Conservation (phyloP, 139 green algal genomes). For the Chlamydomonas sp. region DNA sequence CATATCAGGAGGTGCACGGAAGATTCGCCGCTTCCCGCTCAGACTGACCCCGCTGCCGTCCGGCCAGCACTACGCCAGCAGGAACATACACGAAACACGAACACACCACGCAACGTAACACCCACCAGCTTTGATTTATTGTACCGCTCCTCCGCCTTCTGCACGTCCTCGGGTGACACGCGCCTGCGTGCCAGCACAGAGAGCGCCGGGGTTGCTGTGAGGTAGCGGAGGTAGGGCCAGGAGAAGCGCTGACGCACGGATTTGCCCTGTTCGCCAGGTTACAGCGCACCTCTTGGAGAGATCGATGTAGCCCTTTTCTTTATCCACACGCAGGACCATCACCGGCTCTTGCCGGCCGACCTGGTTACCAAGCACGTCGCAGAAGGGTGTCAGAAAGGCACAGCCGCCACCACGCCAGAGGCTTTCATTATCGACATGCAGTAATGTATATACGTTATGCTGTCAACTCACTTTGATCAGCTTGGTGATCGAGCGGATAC, state of each 20-base stretch:
- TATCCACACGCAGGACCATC: conserved; percentile 99
- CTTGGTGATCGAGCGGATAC: conserved; percentile 98
- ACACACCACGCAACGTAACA: neutral
- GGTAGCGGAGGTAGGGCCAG: no score
- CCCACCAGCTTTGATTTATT: conserved; percentile 96
- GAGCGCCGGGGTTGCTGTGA: no score
- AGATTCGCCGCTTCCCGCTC: no score
- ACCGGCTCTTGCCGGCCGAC: conserved; percentile 97
- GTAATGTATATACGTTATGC: no score
- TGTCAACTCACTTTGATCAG: conserved; percentile 92
- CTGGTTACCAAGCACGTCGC: conserved; percentile 45
- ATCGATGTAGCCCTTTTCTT: conserved; percentile 99
- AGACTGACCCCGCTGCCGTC: neutral
- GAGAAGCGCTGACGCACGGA: no score
- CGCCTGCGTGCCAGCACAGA: conserved; percentile 55
- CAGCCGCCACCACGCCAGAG: neutral
- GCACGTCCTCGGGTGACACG: conserved; percentile 95
- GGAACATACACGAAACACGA: conserved; percentile 7
- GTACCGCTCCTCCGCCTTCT: conserved; percentile 92
- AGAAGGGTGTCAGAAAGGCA: neutral
- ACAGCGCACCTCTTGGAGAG: conserved; percentile 90
- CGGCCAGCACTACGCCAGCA: neutral
- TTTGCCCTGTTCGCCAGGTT: neutral
- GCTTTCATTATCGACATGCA: no score
- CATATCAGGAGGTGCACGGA: no score